Evolutionary conservation across 768 basidiomycete genomes (phyloP), one percentile per base, ranked within the genome.

Genomic region (Collybia mongolica): DNA sequence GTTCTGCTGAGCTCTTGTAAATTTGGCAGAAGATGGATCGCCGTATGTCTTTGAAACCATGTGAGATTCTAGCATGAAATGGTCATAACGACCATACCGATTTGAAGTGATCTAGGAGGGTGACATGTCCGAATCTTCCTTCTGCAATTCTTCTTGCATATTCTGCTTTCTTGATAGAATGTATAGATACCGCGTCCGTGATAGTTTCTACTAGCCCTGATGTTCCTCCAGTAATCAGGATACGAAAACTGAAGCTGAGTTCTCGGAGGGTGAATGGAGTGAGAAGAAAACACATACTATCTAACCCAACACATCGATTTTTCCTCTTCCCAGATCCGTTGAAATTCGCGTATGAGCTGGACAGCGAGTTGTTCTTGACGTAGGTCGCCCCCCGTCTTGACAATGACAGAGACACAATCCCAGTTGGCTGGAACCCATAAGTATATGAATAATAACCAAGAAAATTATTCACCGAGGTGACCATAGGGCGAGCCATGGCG

Each of bases 131-230:
- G 17, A 96, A 72, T 47, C 84, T 80, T 26, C 93, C 88, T 58
- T 83, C 81, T 3, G 92, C 81, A 48, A 96, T 69, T 48, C 93
- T 78, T 57, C 92, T 82, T 1, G 96, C 95, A 67, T 98, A 98
- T 65, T 97, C 96, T 2, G 93, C 90, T 70, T 99, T 99, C 77
- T 99, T 99, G 67, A 99, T 97, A 1, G 97, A 98, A 65, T 99
- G 97, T 58, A 99, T 93, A 4, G 97, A 98, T 0, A 98, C 93
- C 0, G 96, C 90, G 59, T 99, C 97, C 3, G 93, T 98, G 56
- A 99, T 98, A 0, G 97, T 99, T 70, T 99, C 97, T 0, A 99
- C 93, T 44, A 99, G 69, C 19, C 95, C 97, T 11, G 97, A 98
- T 2, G 82, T 82, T 40, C 88, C 90, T 5, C 95, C 94, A 1